phyloP scores from a whole-genome alignment of 352 stramenopile genomes.

The Phytophthora chlamydospora region DNA sequence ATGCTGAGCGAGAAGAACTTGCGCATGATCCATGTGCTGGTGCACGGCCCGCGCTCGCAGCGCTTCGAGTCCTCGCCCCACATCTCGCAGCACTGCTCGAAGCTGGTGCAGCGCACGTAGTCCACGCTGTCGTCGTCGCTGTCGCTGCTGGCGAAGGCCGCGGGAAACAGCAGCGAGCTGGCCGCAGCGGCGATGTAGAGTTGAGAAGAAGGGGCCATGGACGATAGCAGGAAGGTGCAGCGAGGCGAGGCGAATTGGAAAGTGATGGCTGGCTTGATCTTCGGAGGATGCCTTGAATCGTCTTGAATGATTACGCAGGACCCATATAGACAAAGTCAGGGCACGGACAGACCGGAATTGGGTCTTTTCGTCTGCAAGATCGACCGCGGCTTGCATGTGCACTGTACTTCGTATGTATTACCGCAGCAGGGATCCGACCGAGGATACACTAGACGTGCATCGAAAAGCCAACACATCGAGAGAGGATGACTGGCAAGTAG shows the following conservation, averaged over 20 bases:
- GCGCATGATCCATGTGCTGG: constrained; percentile 42
- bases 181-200: background rate
- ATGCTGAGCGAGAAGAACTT: constrained; percentile 61
- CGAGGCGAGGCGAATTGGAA: constrained; percentile 10
- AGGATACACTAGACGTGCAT: too few species aligned
- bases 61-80: constrained; percentile 49
- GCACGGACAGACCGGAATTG: too few species aligned
- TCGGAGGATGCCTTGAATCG: background rate
- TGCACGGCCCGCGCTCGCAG: constrained; percentile 48
- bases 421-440: background rate
- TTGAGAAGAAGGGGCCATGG: constrained; percentile 11
- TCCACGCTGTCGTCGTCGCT: constrained; percentile 30
- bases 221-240: background rate
- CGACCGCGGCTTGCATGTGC: too few species aligned
- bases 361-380: background rate
- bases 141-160: constrained; percentile 13
- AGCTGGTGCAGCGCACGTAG: constrained; percentile 37
- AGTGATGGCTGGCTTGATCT: constrained; percentile 12
- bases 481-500: too few species aligned
- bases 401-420: too few species aligned
- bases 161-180: background rate
- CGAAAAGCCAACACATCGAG: too few species aligned
- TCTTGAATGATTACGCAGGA: constrained; percentile 16
- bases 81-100: constrained; percentile 49
- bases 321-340: constrained; percentile 7